These are phyloP conservation scores for Coniophora puteana DNA, from an alignment of 1,284 basidiomycete species.

Conservation along the genomic window DNA sequence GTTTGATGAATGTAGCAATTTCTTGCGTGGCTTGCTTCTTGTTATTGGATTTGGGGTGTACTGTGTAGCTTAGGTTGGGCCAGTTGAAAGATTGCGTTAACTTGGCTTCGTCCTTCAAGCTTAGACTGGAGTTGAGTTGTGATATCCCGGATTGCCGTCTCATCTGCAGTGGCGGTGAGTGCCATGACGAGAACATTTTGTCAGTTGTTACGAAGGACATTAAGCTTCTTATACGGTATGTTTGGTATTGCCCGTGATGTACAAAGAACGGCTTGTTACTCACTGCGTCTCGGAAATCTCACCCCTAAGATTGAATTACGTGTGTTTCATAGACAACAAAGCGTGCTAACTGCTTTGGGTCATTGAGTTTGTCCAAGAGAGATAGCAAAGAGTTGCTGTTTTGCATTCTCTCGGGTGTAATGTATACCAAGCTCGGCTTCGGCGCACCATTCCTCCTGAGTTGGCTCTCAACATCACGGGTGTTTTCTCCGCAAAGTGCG, in stretches of 20 bases:
- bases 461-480: constrained; percentile 36
- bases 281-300: constrained; percentile 77
- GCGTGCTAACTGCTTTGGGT: constrained; percentile 63
- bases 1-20: constrained; percentile 73
- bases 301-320: constrained; percentile 85
- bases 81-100: constrained; percentile 91
- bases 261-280: constrained; percentile 22
- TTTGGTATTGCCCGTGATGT: constrained; percentile 5
- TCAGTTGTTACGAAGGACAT: constrained; percentile 67
- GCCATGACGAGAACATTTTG: constrained; percentile 91
- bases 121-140: constrained; percentile 64
- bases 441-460: constrained; percentile 36
- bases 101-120: constrained; percentile 56
- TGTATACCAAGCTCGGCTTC: constrained; percentile 73
- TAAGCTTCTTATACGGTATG: constrained; percentile 68
- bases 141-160: constrained; percentile 78
- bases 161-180: constrained; percentile 90
- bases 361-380: constrained; percentile 58
- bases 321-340: constrained; percentile 98
- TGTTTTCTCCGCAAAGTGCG: constrained; percentile 59
- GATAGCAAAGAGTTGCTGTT: constrained; percentile 55
- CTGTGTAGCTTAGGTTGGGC: constrained; percentile 82
- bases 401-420: constrained; percentile 91
- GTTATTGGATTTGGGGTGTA: constrained; percentile 52
- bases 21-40: constrained; percentile 52